phyloP scores from a whole-genome alignment of 345 rosid genomes.

The Eucalyptus cloeziana region DNA sequence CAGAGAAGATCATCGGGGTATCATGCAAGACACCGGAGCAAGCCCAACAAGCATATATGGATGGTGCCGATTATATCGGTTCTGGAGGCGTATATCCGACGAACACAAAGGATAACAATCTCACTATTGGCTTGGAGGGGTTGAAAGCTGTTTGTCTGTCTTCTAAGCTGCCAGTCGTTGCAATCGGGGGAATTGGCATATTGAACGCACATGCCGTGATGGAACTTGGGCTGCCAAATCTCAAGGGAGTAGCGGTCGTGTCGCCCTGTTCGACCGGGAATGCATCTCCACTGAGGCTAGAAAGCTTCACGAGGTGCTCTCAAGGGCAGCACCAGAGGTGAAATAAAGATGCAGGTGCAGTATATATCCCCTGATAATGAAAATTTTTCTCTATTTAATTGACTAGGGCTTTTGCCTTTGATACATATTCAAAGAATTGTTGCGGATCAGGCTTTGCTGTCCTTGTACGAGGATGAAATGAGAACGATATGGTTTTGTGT shows the following conservation, averaged over 20 bases:
- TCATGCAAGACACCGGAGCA: constrained; percentile 86
- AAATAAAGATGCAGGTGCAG: background rate
- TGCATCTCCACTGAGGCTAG: constrained; percentile 27
- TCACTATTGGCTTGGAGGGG: constrained; percentile 78
- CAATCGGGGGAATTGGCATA: constrained; percentile 71
- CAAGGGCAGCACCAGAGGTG: constrained; percentile 1
- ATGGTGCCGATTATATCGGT: constrained; percentile 90
- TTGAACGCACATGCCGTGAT: constrained; percentile 51
- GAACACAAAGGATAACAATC: constrained; percentile 60
- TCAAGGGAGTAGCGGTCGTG: constrained; percentile 79
- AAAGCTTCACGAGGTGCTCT: constrained; percentile 35
- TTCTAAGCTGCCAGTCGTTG: constrained; percentile 75
- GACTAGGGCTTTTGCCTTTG: background rate
- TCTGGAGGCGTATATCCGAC: constrained; percentile 84
- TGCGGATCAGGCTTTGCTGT: background rate
- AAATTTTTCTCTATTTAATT: background rate
- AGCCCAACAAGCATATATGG: constrained; percentile 73
- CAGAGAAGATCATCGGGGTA: constrained; percentile 80
- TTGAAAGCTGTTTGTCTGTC: constrained; percentile 58
- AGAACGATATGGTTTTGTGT: background rate
- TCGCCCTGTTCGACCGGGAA: constrained; percentile 75
- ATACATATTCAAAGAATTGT: background rate
- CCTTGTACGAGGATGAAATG: background rate
- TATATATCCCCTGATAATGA: background rate
- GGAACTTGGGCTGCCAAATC: constrained; percentile 34